These are phyloP conservation scores for Mucuna pruriens DNA, from an alignment of 306 rosid genomes.

Conservation along the genomic window DNA sequence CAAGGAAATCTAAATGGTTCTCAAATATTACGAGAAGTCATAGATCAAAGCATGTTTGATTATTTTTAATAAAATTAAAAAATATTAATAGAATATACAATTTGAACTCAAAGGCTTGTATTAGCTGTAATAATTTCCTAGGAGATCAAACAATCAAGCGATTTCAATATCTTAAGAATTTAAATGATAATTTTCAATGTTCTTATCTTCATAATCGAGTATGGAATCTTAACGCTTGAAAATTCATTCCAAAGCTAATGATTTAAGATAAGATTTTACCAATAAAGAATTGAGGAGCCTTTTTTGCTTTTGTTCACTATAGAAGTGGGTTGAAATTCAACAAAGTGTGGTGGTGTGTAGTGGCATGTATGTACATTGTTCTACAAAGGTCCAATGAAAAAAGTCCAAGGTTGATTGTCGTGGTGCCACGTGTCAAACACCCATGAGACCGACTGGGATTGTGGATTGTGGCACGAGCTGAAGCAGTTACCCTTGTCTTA, in stretches of 20 bases:
- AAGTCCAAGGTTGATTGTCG: not conserved
- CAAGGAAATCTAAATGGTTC: not conserved
- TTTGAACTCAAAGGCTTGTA: not conserved
- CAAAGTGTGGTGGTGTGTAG: not conserved
- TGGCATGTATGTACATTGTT: not conserved
- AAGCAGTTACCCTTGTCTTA: constrained; percentile 34
- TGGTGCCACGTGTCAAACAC: constrained; percentile 35
- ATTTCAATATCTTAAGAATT: not conserved
- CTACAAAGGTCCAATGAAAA: not conserved
- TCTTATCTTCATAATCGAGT: not conserved
- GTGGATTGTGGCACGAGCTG: not conserved
- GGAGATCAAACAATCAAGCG: not conserved
- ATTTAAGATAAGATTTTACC: constrained; percentile 28
- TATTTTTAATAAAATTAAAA: not conserved
- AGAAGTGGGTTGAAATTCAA: not conserved
- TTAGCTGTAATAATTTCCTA: not conserved
- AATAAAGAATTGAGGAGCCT: not conserved
- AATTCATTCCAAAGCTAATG: constrained; percentile 28
- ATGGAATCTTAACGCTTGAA: not conserved
- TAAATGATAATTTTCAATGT: not conserved
- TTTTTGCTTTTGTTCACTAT: not conserved
- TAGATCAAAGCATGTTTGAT: not conserved
- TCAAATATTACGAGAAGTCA: not conserved
- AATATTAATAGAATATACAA: not conserved
- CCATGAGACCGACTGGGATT: not conserved